Evolutionary conservation across 768 basidiomycete species (phyloP), one percentile per base, ranked within the genome.

Genomic region (Trametes sanguinea): DNA sequence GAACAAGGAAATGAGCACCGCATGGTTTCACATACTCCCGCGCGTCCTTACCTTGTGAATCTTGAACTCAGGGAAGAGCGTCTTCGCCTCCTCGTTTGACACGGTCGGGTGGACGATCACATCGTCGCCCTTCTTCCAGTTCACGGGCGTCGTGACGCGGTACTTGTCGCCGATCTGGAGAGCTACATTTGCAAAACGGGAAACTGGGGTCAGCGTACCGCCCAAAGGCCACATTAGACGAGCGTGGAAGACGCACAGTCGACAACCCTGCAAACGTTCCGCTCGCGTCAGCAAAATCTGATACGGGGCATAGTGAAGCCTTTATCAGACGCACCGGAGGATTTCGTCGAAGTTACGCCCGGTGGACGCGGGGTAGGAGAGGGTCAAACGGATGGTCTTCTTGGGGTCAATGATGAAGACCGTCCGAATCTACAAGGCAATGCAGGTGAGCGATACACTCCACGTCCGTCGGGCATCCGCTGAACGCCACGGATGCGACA

Each of bases 351-450:
- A 96, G 83, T 95, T 95, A 71, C 94, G 90, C 46, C 96, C 97
- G 69, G 95, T 95, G 11, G 94, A 89, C 51, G 96, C 95, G 61
- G 97, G 97, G 80, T 98, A 98, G 30, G 94, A 79, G 66, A 99
- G 69, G 14, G 86, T 92, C 69, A 97, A 78, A 64, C 96, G 91
- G 73, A 99, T 97, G 69, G 86, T 83, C 80, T 97, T 94, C 79
- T 93, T 94, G 47, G 97, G 95, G 78, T 99, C 97, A 71, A 99
- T 94, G 66, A 99, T 79, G 76, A 96, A 99, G 63, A 99, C 97
- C 7, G 94, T 97, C 62, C 97, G 90, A 76, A 99, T 86, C 89
- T 92, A 56, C 17, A 14, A 17, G 27, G 29, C 16, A 13, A 27
- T 17, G 45, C 35, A 44, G 27, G 29, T 60, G n/a, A 54, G 57